Evolutionary conservation across 2,329 filamentous ascomycete species (phyloP).

Genomic region (Botrytis hyacinthi): DNA sequence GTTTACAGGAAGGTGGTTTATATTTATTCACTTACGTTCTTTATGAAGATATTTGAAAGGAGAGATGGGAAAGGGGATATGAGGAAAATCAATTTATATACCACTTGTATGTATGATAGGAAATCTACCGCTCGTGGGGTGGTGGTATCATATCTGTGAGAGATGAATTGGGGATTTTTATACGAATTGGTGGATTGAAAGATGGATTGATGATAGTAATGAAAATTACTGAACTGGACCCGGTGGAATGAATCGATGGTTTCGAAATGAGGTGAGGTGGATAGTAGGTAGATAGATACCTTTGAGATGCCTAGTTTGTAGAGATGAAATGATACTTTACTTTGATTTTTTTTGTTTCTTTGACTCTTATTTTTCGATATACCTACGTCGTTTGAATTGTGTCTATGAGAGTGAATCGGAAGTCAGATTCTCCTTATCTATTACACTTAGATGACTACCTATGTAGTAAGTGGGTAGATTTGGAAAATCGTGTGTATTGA

Average conservation of each 20-base stretch:
- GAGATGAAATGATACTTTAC: not conserved
- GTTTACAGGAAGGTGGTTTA: not conserved
- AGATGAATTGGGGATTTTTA: not conserved
- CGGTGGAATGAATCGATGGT: not conserved
- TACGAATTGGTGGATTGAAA: not conserved
- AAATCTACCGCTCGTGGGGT: not conserved
- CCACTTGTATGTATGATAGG: not conserved
- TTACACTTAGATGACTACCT: too few species aligned
- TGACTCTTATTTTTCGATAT: not conserved
- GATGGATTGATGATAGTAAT: not conserved
- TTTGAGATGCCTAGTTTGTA: not conserved
- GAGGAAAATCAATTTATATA: not conserved
- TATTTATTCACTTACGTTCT: not conserved
- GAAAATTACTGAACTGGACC: not conserved
- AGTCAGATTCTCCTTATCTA: too few species aligned
- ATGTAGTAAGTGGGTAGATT: too few species aligned
- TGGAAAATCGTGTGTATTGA: too few species aligned
- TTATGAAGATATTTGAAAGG: not conserved
- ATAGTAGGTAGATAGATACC: not conserved
- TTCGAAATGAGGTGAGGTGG: not conserved
- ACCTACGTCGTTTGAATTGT: too few species aligned
- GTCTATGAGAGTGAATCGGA: too few species aligned
- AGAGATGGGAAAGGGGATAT: too few species aligned
- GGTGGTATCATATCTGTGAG: not conserved
- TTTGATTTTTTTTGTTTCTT: not conserved